Percentiles rank a stretch among this genome's conserved stretches.
phyloP scores from a whole-genome alignment of 495 filamentous ascomycete genomes.

The Talaromyces borbonicus region DNA sequence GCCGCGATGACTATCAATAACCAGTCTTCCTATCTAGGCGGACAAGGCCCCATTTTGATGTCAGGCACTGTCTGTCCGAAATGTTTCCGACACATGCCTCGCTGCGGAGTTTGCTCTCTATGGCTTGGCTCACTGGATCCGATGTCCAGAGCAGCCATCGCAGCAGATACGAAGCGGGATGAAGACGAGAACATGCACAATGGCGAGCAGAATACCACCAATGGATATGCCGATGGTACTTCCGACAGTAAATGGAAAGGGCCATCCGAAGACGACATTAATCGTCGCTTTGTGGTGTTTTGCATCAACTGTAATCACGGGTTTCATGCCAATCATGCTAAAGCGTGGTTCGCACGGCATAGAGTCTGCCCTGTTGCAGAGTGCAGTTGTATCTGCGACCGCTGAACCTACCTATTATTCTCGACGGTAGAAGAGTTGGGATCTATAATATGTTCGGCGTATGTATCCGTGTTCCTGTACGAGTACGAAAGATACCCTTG shows the following conservation, averaged over 20 bases:
- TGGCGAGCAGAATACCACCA: slow-evolving; percentile 10
- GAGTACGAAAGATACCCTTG: slow-evolving; percentile 9
- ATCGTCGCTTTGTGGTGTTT: slow-evolving; percentile 57
- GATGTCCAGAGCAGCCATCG: slow-evolving; percentile 44
- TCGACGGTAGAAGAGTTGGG: too few relatives aligned
- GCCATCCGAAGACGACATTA: slow-evolving; percentile 24
- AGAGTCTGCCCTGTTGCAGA: slow-evolving; percentile 80
- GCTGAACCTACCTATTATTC: slow-evolving; percentile 9
- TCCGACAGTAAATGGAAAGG: slow-evolving; percentile 11
- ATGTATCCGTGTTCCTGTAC: neutral
- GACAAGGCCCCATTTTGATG: slow-evolving; percentile 15
- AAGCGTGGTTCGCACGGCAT: slow-evolving; percentile 76
- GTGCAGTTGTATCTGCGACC: slow-evolving; percentile 73
- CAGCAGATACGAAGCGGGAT: slow-evolving; percentile 37
- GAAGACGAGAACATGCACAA: slow-evolving; percentile 27
- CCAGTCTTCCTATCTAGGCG: slow-evolving; percentile 2
- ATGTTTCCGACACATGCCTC: slow-evolving; percentile 79
- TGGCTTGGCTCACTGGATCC: slow-evolving; percentile 73
- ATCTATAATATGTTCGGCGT: neutral
- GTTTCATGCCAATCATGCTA: slow-evolving; percentile 78
- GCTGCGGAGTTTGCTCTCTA: slow-evolving; percentile 80
- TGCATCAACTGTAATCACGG: slow-evolving; percentile 87
- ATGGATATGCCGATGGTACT: slow-evolving; percentile 9
- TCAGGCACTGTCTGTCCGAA: slow-evolving; percentile 61
- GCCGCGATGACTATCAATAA: slow-evolving; percentile 13